phyloP scores from a whole-genome alignment of 192 early-diverging fungal species.

The Gaertneriomyces semiglobifer region DNA sequence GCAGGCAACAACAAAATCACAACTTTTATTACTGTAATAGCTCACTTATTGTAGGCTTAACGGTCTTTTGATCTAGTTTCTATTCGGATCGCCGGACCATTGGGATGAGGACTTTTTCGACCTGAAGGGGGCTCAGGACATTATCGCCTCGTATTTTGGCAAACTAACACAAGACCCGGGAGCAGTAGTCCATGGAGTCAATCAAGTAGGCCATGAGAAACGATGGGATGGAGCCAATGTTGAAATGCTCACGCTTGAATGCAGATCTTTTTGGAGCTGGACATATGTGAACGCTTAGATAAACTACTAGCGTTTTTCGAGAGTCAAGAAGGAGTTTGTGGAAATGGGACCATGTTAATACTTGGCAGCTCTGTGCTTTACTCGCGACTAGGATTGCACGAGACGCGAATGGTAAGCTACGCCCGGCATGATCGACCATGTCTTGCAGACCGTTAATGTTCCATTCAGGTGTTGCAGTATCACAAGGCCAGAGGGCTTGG shows the following conservation, averaged over 20 bases:
- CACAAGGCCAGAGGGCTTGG: constrained; percentile 49
- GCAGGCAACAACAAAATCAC: neutral
- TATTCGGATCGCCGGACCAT: constrained; percentile 50
- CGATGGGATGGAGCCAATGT: no score
- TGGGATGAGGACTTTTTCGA: constrained; percentile 65
- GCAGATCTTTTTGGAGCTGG: constrained; percentile 45
- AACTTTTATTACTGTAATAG: neutral
- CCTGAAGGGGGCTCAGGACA: constrained; percentile 57
- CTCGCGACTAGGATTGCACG: constrained; percentile 49
- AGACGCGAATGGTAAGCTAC: constrained; percentile 54
- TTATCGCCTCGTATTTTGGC: constrained; percentile 47
- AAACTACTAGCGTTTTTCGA: constrained; percentile 59
- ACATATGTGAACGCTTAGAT: constrained; percentile 52
- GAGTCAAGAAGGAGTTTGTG: constrained; percentile 57
- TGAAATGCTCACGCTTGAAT: neutral
- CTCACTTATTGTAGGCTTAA: constrained; percentile 7
- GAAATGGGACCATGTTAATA: constrained; percentile 59
- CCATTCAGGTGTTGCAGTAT: constrained; percentile 52
- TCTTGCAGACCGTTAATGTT: no score
- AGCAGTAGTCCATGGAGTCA: constrained; percentile 49
- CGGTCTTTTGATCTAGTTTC: constrained; percentile 31
- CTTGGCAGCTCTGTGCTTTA: constrained; percentile 54
- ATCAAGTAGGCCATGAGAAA: constrained; percentile 34
- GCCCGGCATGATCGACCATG: no score
- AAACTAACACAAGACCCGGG: constrained; percentile 46